Evolutionary conservation across 352 stramenopile species (phyloP).

Genomic region (Phytophthora citrophthora): DNA sequence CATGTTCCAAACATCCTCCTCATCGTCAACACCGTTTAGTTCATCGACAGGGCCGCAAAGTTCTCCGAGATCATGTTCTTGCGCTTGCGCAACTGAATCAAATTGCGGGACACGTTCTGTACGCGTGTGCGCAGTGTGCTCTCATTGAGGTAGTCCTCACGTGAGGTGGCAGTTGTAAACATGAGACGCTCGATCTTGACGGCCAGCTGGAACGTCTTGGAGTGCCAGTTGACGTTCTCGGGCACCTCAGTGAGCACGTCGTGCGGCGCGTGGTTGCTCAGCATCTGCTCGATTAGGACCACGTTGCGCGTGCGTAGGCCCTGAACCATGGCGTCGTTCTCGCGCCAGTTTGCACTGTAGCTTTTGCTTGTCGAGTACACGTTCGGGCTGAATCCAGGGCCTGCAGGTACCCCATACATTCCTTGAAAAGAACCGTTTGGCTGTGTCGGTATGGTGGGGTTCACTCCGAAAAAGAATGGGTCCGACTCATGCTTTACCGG

Average conservation of each 20-base stretch:
- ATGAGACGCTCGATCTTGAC: conserved; percentile 72
- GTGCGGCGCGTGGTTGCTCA: conserved; percentile 58
- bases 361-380: conserved; percentile 6
- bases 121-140: conserved; percentile 53
- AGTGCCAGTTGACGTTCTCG: conserved; percentile 66
- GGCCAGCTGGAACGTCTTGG: conserved; percentile 65
- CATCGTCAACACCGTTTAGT: neutral
- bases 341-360: conserved; percentile 28
- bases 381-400: conserved; percentile 14
- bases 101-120: conserved; percentile 53
- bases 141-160: conserved; percentile 68
- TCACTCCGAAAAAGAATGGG: conserved; percentile 19
- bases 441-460: conserved; percentile 2
- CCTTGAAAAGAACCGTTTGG: neutral
- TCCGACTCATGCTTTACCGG: conserved; percentile 13
- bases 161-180: conserved; percentile 51
- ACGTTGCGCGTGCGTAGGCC: conserved; percentile 51
- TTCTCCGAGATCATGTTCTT: conserved; percentile 54
- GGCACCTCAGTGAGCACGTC: conserved; percentile 62
- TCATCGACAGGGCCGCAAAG: conserved; percentile 34
- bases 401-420: conserved; percentile 1
- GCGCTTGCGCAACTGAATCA: conserved; percentile 59
- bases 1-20: neutral
- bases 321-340: conserved; percentile 33
- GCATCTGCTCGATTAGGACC: conserved; percentile 62